Evolutionary conservation across 805 yeast species (phyloP), one percentile per base, ranked within the genome.

Genomic region (Lipomyces starkeyi): DNA sequence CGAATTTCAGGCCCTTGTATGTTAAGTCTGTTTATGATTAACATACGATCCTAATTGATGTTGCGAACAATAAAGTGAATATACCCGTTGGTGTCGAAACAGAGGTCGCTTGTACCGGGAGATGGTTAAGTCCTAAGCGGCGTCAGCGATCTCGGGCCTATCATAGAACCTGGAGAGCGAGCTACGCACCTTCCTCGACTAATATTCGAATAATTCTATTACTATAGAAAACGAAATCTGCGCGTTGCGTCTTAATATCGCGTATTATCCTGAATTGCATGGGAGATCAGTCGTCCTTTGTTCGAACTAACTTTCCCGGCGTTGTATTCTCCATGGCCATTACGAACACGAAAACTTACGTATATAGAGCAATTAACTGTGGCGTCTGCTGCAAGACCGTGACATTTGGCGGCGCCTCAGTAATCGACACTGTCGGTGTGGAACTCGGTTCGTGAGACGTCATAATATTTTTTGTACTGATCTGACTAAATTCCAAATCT

Each of bases 221-320:
- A 13, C 98, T 87, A 79, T 94, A 95, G 79, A 95, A 95, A 63
- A 95, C 94, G 77, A 95, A 95, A 77, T 95, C 98, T 1, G 95
- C 91, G 76, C 99, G 87, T 66, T 86, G 83, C 20, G 99, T 94
- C 65, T 80, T 80, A 74, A 84, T 85, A 79, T 91, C 91, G 77
- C 99, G 88, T 75, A 95, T 93, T 76, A 93, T 93, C 20, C 85
- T 83, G n/a, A n/a, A 58, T n/a, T 29, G 43, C 27, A 43, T 14
- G 6, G 13, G n/a, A 29, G 22, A 58, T 11, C 32, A 59, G 25
- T n/a, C 32, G 14, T 20, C 34, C 32, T 13, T 1, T 1, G 34
- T 53, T 53, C 25, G 49, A 29, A 29, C 32, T 29, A 29, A 5
- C 32, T 29, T 29, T 5, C 32, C 32, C 2, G 4, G 32, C 40